Evolutionary conservation across 352 stramenopile species (phyloP).

Genomic region (Phytopythium kandeliae): DNA sequence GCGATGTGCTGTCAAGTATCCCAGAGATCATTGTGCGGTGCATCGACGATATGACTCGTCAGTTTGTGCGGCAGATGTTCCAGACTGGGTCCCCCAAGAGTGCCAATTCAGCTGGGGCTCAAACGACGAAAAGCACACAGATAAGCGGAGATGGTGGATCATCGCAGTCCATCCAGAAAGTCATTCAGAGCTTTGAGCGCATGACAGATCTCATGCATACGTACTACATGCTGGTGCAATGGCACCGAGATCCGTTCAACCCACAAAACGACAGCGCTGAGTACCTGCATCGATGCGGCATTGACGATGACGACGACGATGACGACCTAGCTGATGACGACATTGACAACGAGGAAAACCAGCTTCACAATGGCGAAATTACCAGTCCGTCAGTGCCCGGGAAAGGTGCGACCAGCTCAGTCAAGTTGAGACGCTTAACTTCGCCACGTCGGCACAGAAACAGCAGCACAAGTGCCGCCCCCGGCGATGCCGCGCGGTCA

Average conservation of each 20-base stretch:
- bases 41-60: constrained; percentile 60
- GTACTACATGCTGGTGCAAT: constrained; percentile 87
- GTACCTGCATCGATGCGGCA: constrained; percentile 78
- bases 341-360: constrained; percentile 34
- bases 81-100: constrained; percentile 37
- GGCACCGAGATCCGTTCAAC: constrained; percentile 85
- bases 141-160: constrained; percentile 11
- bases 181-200: constrained; percentile 58
- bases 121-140: constrained; percentile 6
- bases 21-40: constrained; percentile 75
- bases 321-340: constrained; percentile 68
- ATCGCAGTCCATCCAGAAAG: constrained; percentile 45
- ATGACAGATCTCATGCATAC: constrained; percentile 85
- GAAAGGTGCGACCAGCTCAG: constrained; percentile 7
- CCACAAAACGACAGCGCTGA: constrained; percentile 56
- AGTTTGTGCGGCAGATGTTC: constrained; percentile 42
- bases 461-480: constrained; percentile 28
- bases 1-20: constrained; percentile 68
- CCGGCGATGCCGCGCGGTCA: constrained; percentile 17
- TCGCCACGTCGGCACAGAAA: constrained; percentile 24
- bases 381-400: constrained; percentile 3
- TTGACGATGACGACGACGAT: constrained; percentile 76
- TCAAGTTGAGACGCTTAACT: constrained; percentile 12
- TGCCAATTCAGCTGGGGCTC: constrained; percentile 16
- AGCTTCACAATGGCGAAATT: constrained; percentile 14